Conservation (phyloP, 805 yeast genomes). For the Metahyphopichia silvanorum region DNA sequence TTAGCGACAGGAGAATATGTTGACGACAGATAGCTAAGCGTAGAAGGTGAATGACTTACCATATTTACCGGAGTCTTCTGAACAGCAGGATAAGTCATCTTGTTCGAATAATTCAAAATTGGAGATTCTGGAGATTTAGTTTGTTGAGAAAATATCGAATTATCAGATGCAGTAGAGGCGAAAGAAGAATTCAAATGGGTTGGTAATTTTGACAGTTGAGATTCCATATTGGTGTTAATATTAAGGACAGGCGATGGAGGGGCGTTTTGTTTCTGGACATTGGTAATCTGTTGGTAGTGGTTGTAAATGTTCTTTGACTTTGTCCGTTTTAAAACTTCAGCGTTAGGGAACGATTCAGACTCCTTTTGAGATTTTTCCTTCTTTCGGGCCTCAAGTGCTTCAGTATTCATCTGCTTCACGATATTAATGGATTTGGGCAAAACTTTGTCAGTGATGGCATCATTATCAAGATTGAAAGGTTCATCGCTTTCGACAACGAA, state of each 20-base stretch:
- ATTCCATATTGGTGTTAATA: not conserved
- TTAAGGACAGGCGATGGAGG: conserved; percentile 7
- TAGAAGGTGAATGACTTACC: no score
- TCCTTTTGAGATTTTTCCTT: not conserved
- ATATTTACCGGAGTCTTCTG: no score
- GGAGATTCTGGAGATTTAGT: not conserved
- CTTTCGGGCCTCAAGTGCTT: not conserved
- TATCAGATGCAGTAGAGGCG: not conserved
- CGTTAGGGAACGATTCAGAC: not conserved
- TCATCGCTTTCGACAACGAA: conserved; percentile 14
- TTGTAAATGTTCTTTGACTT: conserved; percentile 30
- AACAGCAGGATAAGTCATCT: no score
- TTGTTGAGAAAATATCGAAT: not conserved
- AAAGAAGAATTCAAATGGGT: not conserved
- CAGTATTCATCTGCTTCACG: conserved; percentile 1
- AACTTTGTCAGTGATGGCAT: conserved; percentile 16
- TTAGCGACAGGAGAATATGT: no score
- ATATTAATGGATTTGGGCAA: conserved; percentile 7
- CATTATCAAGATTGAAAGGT: conserved; percentile 11
- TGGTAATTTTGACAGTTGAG: no score
- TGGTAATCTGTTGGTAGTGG: conserved; percentile 25
- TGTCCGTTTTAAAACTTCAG: conserved; percentile 7
- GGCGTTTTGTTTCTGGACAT: conserved; percentile 5
- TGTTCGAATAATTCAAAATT: not conserved
- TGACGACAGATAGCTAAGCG: no score